These are phyloP conservation scores for Xanthoconium purpureum DNA, from an alignment of 768 basidiomycete genomes.

Conservation along the genomic window DNA sequence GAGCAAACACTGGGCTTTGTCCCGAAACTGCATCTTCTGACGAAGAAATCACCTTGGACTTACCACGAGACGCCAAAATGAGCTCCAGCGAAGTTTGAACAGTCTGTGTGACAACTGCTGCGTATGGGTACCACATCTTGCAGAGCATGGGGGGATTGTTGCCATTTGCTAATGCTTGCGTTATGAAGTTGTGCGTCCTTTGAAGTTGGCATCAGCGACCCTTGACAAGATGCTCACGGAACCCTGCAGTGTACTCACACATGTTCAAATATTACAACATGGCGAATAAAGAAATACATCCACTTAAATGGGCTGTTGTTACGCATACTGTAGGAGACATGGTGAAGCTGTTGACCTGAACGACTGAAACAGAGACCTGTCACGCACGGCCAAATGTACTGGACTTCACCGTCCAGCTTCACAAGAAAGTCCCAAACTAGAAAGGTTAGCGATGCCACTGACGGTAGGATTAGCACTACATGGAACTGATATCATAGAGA, in stretches of 20 bases:
- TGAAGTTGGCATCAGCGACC: neutral
- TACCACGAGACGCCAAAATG: slow-evolving; percentile 16
- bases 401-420: slow-evolving; percentile 16
- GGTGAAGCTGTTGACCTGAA: neutral
- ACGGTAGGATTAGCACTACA: neutral
- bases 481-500: too few relatives aligned
- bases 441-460: slow-evolving; percentile 12
- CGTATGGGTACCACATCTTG: slow-evolving; percentile 8
- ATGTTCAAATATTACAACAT: slow-evolving; percentile 14
- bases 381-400: slow-evolving; percentile 24
- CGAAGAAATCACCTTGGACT: neutral
- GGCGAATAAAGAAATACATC: slow-evolving; percentile 26
- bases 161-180: slow-evolving; percentile 1
- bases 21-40: neutral
- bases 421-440: slow-evolving; percentile 13
- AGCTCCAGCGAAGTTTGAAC: slow-evolving; percentile 11
- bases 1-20: slow-evolving; percentile 11
- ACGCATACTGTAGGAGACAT: slow-evolving; percentile 20
- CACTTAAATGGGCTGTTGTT: slow-evolving; percentile 26
- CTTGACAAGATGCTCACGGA: neutral
- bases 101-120: neutral
- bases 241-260: slow-evolving; percentile 10
- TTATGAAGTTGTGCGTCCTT: slow-evolving; percentile 12
- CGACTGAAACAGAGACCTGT: neutral
- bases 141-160: slow-evolving; percentile 11